Base-by-base conservation (phyloP, 306 rosid genomes). In the Pueraria montana region DNA sequence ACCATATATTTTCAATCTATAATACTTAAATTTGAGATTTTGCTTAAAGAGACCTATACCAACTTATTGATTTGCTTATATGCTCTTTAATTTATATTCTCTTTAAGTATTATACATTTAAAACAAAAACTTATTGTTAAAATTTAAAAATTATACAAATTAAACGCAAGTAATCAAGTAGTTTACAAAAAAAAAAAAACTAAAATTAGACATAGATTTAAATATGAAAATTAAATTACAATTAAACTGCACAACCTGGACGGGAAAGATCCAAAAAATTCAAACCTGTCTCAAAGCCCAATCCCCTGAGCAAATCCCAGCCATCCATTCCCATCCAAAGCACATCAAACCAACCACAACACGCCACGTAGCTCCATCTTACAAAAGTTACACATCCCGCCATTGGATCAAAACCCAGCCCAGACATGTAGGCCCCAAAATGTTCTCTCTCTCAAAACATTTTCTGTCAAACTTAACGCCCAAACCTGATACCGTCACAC, bases 341-440 rank as follows among this genome's bases (percentile, higher is more conserved):
- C 1, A 36, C 52, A 64, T 42, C 8, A 10, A 8, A 36, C 70
- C 73, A 90, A 83, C 48, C 0, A 76, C 0, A 68, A 11, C 0
- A 1, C 1, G 85, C 77, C 96, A 93, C 90, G 92, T 87, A 24
- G 52, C 49, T 0, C 17, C 23, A 67, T 46, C 11, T 67, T 34
- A n/a, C 4, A 66, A 79, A 84, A 6, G n/a, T 38, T 67, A 18
- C 16, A 67, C 13, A 21, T 61, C 56, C 36, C 30, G 10, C 86
- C 96, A 87, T 78, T 89, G 53, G 74, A 68, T 68, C 34, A 40
- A 42, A 40, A 42, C 4, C n/a, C 6, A 2, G n/a, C 2, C 20
- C 53, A 42, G 20, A 69, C 55, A 69, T 13, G 74, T 85, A 91
- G 97, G 76, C 83, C 97, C 96, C 86, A 24, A 32, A 32, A 40